These are phyloP conservation scores for Scheffersomyces ergatensis DNA, from an alignment of 805 yeast species.

Conservation along the genomic window DNA sequence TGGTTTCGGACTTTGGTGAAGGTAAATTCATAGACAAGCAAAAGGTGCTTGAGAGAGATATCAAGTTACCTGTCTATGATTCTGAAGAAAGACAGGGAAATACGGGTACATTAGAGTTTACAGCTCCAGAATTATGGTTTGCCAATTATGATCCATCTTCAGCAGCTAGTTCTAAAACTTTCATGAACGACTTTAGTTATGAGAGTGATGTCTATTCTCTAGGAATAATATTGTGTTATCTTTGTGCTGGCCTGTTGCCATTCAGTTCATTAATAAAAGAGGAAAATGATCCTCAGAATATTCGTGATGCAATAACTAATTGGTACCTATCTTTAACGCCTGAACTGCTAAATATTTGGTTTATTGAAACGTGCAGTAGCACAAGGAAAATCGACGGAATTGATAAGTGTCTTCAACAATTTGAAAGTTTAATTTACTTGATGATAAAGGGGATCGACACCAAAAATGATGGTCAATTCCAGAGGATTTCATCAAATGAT, in stretches of 20 bases:
- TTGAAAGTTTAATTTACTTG: constrained; percentile 21
- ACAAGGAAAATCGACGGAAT: not conserved
- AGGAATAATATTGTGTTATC: constrained; percentile 76
- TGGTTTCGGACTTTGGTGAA: constrained; percentile 90
- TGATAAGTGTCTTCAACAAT: constrained; percentile 4
- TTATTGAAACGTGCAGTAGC: constrained; percentile 4
- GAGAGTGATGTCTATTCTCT: constrained; percentile 79
- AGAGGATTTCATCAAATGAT: constrained; percentile 11
- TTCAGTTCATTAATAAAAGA: constrained; percentile 25
- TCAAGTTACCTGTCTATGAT: constrained; percentile 3
- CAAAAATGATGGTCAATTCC: constrained; percentile 1
- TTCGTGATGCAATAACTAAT: constrained; percentile 20
- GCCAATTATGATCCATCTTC: constrained; percentile 17
- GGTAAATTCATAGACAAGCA: constrained; percentile 69
- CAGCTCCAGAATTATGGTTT: constrained; percentile 78
- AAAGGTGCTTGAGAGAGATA: constrained; percentile 7
- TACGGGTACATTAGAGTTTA: constrained; percentile 85
- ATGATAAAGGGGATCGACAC: constrained; percentile 28
- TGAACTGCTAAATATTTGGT: constrained; percentile 24
- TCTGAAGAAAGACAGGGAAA: constrained; percentile 64
- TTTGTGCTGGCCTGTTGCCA: constrained; percentile 73
- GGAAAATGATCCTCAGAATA: constrained; percentile 27
- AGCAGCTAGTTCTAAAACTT: constrained; percentile 32
- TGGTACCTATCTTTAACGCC: constrained; percentile 27
- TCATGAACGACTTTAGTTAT: constrained; percentile 56